Percentiles rank a stretch among this genome's conserved stretches.
Conservation (phyloP, 768 basidiomycete species). For the Xerocomellus dryophilus region DNA sequence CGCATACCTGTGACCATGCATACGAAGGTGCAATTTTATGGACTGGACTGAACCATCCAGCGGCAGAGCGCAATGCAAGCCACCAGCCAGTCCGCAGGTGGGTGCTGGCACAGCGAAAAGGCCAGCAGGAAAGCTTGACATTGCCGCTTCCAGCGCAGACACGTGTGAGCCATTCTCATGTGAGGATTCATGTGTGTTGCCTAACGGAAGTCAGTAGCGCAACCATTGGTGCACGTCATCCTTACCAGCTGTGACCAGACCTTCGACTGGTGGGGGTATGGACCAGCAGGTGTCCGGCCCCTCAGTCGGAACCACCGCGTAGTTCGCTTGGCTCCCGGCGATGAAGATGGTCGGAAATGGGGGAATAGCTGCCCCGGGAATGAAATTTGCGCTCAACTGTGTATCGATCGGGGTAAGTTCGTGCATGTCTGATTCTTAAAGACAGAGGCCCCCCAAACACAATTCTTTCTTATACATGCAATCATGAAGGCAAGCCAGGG, state of each 20-base stretch:
- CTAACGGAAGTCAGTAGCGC: conserved; percentile 2
- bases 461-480: not conserved
- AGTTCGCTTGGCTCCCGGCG: not conserved
- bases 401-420: conserved; percentile 1
- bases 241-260: not conserved
- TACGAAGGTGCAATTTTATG: conserved; percentile 8
- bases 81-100: not conserved
- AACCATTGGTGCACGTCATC: not conserved
- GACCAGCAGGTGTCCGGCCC: not conserved
- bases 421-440: not conserved
- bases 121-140: not conserved
- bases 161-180: not conserved
- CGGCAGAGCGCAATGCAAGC: not conserved
- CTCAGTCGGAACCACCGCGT: not conserved
- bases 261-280: not conserved
- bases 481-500: not conserved
- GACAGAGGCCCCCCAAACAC: not conserved
- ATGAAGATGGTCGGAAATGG: no score
- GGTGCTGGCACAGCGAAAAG: not conserved
- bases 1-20: conserved; percentile 9
- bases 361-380: no score
- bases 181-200: not conserved
- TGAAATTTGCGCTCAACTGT: not conserved
- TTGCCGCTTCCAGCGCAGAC: not conserved
- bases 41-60: not conserved